phyloP scores from a whole-genome alignment of 129 eudicot genomes.

The Helianthus tuberosus region DNA sequence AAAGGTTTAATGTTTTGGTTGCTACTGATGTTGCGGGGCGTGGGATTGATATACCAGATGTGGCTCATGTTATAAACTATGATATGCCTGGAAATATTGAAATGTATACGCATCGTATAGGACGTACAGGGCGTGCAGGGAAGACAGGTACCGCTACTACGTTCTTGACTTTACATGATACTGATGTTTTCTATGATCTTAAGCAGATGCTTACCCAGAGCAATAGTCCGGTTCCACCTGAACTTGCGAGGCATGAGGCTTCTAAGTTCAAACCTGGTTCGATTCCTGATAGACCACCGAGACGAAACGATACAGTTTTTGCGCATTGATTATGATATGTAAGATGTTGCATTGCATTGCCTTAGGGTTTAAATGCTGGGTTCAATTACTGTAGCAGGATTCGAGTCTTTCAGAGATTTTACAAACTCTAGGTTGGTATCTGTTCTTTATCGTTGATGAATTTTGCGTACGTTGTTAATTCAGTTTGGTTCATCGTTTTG shows the following conservation, averaged over 20 bases:
- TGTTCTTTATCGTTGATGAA: conserved; percentile 1
- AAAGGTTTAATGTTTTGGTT: conserved; percentile 56
- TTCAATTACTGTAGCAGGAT: not conserved
- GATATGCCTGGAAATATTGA: conserved; percentile 68
- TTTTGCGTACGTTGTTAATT: not conserved
- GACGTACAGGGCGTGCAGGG: conserved; percentile 67
- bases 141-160: conserved; percentile 66
- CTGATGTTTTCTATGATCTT: conserved; percentile 61
- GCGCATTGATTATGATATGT: conserved; percentile 39
- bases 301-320: conserved; percentile 56
- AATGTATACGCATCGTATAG: conserved; percentile 63
- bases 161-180: conserved; percentile 54
- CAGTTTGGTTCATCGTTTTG: not conserved
- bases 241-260: conserved; percentile 67
- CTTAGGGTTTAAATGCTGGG: conserved; percentile 5
- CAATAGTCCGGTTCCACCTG: conserved; percentile 59
- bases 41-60: conserved; percentile 66
- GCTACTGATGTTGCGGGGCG: conserved; percentile 68
- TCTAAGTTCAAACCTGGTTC: conserved; percentile 62
- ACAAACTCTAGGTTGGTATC: conserved; percentile 26
- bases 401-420: not conserved
- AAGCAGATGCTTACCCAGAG: conserved; percentile 69
- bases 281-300: conserved; percentile 65
- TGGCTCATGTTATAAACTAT: conserved; percentile 61
- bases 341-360: not conserved